phyloP scores from a whole-genome alignment of 2,329 filamentous ascomycete species.

The Tolypocladium nubicola region DNA sequence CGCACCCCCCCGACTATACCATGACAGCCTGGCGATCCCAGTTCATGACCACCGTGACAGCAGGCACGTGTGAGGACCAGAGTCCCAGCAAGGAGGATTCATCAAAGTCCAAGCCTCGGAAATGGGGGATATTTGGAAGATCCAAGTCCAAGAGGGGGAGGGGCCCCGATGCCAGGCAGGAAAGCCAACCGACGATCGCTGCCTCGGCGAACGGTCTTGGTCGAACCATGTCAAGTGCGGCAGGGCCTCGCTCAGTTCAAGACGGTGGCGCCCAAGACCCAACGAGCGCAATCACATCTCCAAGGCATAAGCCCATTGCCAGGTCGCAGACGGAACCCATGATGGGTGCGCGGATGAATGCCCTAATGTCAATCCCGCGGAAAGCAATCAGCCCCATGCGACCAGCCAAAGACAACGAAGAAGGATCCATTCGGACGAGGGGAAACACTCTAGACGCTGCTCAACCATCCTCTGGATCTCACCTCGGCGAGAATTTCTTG shows the following conservation, averaged over 20 bases:
- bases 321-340: background rate
- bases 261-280: background rate
- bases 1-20: slow-evolving; percentile 23
- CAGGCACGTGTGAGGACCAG: slow-evolving; percentile 8
- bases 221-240: background rate
- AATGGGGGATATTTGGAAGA: slow-evolving; percentile 47
- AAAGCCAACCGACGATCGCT: background rate
- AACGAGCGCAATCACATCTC: background rate
- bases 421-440: background rate
- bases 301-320: background rate
- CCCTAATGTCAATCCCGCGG: background rate
- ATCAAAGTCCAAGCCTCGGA: slow-evolving; percentile 37
- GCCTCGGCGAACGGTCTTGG: background rate
- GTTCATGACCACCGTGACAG: slow-evolving; percentile 11
- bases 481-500: slow-evolving; percentile 31
- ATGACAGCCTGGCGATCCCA: slow-evolving; percentile 18
- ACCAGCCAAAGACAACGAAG: background rate
- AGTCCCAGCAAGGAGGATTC: slow-evolving; percentile 9
- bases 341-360: background rate
- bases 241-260: background rate
- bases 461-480: background rate
- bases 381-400: background rate
- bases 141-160: slow-evolving; percentile 23
- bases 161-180: background rate
- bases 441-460: background rate